These are phyloP conservation scores for Simplicillium aogashimaense DNA, from an alignment of 2,329 filamentous ascomycete genomes.

Conservation along the genomic window DNA sequence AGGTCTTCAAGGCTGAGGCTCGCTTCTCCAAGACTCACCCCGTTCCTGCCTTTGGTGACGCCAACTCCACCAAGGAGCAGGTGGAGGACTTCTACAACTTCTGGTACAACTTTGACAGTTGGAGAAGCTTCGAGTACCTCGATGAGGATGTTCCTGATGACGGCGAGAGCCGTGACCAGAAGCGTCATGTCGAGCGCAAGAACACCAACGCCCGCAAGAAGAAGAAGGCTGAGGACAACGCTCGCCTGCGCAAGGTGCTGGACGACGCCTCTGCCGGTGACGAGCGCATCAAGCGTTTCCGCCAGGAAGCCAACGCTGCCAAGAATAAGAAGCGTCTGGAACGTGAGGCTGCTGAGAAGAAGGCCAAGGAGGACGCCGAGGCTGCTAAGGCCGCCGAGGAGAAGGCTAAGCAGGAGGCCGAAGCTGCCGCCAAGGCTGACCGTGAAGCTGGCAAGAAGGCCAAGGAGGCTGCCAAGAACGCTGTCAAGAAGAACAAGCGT, in stretches of 20 bases:
- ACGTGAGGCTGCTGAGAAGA: conserved; percentile 84
- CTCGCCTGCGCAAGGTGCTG: conserved; percentile 79
- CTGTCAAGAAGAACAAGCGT: conserved; percentile 99
- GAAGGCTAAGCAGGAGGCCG: conserved; percentile 69
- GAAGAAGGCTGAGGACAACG: conserved; percentile 97
- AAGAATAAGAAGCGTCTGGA: conserved; percentile 95
- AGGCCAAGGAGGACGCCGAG: conserved; percentile 73
- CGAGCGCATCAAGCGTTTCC: conserved; percentile 96
- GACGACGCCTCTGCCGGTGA: conserved; percentile 78
- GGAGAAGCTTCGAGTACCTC: conserved; percentile 95
- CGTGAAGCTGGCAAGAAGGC: conserved; percentile 86
- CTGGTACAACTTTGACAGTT: conserved; percentile 99
- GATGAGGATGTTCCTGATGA: conserved; percentile 98
- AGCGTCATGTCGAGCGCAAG: conserved; percentile 96
- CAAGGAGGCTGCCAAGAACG: conserved; percentile 97
- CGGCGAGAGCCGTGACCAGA: conserved; percentile 98
- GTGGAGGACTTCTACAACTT: conserved; percentile 99
- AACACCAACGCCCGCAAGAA: conserved; percentile 96
- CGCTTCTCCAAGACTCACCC: conserved; percentile 90
- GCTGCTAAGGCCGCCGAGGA: conserved; percentile 79
- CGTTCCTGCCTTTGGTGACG: conserved; percentile 77
- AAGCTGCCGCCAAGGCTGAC: conserved; percentile 75
- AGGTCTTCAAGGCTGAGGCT: conserved; percentile 81
- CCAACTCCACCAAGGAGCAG: conserved; percentile 75
- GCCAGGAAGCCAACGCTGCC: conserved; percentile 78